Conservation (phyloP, 129 eudicot genomes). For the Artemisia argyi region DNA sequence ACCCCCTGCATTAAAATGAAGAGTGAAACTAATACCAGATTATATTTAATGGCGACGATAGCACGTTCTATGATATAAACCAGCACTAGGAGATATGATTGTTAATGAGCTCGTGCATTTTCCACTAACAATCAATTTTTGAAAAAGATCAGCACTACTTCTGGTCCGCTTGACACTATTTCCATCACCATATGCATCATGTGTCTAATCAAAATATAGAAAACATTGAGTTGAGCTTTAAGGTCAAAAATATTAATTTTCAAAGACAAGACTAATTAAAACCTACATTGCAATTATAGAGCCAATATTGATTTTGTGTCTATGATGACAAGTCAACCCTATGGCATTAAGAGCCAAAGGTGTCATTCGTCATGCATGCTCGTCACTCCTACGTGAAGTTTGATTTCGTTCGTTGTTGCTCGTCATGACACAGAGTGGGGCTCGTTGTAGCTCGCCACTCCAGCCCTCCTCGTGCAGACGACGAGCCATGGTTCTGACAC, state of each 20-base stretch:
- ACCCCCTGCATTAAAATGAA: not conserved
- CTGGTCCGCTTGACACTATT: constrained; percentile 7
- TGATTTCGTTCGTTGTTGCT: no score
- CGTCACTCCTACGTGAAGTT: no score
- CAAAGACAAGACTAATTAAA: not conserved
- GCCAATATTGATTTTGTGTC: not conserved
- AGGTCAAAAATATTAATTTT: not conserved
- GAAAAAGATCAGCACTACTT: not conserved
- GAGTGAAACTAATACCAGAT: not conserved
- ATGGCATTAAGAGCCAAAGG: no score
- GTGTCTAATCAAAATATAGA: not conserved
- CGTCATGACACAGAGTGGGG: no score
- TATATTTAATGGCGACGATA: not conserved
- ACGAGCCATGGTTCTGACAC: no score
- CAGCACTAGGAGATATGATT: constrained; percentile 16
- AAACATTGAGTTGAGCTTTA: not conserved
- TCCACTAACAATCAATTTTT: constrained; percentile 14
- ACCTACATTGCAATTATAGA: not conserved
- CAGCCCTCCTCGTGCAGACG: no score
- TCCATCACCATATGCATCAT: constrained; percentile 4
- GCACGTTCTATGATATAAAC: constrained; percentile 10
- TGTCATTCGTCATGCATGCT: no score
- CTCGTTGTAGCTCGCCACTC: no score
- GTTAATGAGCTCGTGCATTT: constrained; percentile 13
- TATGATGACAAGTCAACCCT: not conserved